Base-by-base conservation (phyloP, 805 yeast genomes). In the Wickerhamomyces hampshirensis region DNA sequence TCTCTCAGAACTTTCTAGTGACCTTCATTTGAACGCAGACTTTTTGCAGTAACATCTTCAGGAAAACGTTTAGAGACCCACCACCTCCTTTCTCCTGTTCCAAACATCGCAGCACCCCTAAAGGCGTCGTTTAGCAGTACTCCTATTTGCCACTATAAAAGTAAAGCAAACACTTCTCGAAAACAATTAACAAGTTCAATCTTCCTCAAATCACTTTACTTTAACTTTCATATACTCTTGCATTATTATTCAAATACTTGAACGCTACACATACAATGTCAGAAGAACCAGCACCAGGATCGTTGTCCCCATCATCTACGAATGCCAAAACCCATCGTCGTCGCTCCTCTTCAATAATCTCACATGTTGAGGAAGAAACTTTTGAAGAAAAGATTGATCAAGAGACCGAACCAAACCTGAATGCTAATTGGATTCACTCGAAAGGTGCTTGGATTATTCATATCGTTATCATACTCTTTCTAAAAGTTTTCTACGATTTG, bases 361-460 rank as follows among this genome's bases (percentile, higher is more conserved):
- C 95, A 31, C 96, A 91, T 55, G 84, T 91, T 35, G 93, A 85
- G 56, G 95, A 94, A 13, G 98, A 93, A 57, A 80, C 88, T 13
- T 74, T 85, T 50, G 97, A 91, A 49, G 94, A 89, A 28, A 85
- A 82, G 59, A 86, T 82, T 52, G 98, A 91, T 58, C 98, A 91
- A 63, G 81, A 83, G 36, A 68, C 88, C 34, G 77, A 84, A 48
- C 89, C 95, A 19, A 93, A 93, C 55, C 71, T 88, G 63, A 93
- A 93, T 58, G 97, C 97, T 18, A 80, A 80, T 49, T 91, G 98
- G 98, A 96, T 93, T 23, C 85, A 89, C 58, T 83, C 78, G 52
- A 88, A 91, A 53, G 98, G 95, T 32, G 98, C 98, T 1, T 93
- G 98, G 98, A 68, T 81, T 19, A 82, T 91, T 39, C 98, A 91